A percentile compares a stretch with the other conserved stretches of the same genome.
phyloP scores from a whole-genome alignment of 1,139 yeast genomes.

The Blastobotrys persicus region DNA sequence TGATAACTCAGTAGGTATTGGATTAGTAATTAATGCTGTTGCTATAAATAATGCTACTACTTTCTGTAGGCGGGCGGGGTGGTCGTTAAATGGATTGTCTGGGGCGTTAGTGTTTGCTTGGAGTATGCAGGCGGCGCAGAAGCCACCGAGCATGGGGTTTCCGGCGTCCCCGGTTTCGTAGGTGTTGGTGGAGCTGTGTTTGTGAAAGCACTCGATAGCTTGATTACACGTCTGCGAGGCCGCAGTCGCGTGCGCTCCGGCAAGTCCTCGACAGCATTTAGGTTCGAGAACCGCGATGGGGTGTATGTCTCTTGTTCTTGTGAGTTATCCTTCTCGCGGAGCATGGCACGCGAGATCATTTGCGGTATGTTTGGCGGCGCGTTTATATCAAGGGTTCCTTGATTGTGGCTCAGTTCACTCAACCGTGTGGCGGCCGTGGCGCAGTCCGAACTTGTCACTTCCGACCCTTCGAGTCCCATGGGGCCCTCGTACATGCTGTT shows the following conservation, averaged over 20 bases:
- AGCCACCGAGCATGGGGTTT: conserved; percentile 10
- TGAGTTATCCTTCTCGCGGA: neutral
- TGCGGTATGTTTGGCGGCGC: neutral
- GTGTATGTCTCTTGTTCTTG: neutral
- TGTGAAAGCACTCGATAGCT: conserved; percentile 8
- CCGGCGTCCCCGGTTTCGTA: conserved; percentile 3
- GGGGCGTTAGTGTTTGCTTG: neutral
- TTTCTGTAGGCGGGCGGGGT: neutral
- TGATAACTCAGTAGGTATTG: neutral
- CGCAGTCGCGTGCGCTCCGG: neutral
- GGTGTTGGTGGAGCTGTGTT: neutral
- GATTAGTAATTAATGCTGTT: neutral
- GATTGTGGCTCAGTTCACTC: neutral
- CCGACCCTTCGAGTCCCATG: neutral
- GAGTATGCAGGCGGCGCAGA: conserved; percentile 7
- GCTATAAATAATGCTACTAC: neutral
- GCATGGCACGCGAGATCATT: neutral
- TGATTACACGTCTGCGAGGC: conserved; percentile 17
- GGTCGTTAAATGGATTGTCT: neutral
- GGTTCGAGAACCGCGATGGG: neutral
- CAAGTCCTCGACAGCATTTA: neutral
- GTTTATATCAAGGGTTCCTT: neutral
- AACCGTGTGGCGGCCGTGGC: neutral
- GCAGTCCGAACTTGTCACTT: neutral
- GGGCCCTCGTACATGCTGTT: conserved; percentile 1